These are phyloP conservation scores for Paxillus ammoniavirescens DNA, from an alignment of 768 basidiomycete species.

Conservation along the genomic window DNA sequence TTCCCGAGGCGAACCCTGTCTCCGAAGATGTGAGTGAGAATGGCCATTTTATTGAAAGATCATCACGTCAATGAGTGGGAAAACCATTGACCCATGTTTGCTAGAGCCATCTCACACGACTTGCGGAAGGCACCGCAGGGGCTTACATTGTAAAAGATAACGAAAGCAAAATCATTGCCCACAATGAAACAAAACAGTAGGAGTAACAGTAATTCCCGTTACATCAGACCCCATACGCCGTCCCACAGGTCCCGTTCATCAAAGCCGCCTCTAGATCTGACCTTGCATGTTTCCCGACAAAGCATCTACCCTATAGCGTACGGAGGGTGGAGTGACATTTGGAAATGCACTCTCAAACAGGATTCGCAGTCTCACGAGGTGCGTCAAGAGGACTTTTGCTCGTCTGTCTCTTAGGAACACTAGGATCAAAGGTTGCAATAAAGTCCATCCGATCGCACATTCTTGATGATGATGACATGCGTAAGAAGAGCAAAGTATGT, in stretches of 20 bases:
- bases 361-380: slow-evolving; percentile 20
- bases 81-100: neutral
- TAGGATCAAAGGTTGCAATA: slow-evolving; percentile 2
- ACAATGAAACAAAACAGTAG: neutral
- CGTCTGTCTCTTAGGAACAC: neutral
- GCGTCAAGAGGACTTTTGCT: neutral
- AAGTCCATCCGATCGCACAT: slow-evolving; percentile 4
- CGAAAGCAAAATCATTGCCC: neutral
- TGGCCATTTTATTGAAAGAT: neutral
- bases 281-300: neutral
- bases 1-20: neutral
- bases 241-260: neutral
- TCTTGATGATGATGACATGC: slow-evolving; percentile 3
- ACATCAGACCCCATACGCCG: neutral
- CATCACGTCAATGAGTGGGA: neutral
- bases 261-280: neutral
- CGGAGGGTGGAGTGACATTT: slow-evolving; percentile 22
- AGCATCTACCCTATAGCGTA: slow-evolving; percentile 20
- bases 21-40: neutral
- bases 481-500: slow-evolving; percentile 10
- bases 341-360: slow-evolving; percentile 23
- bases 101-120: neutral
- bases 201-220: neutral
- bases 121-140: neutral
- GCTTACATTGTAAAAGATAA: neutral